Evolutionary conservation across 148 eudicot genomes (phyloP).

Genomic region (Limonium bicolor): DNA sequence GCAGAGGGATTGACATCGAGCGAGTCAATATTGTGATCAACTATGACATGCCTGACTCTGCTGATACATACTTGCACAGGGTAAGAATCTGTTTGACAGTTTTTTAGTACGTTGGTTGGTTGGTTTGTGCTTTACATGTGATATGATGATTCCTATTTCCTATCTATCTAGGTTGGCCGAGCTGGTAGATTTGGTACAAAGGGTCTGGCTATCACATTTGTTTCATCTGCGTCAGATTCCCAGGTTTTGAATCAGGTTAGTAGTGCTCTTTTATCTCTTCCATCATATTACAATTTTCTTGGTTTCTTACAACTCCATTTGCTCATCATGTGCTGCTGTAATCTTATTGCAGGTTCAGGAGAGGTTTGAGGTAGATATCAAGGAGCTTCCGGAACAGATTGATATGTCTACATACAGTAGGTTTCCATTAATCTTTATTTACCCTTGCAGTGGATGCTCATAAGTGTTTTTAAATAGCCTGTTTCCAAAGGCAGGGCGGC

Average conservation of each 20-base stretch:
- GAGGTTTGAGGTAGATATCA: constrained; percentile 8
- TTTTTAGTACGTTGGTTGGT: not conserved
- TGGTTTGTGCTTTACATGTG: too few relatives aligned
- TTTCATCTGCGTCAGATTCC: constrained; percentile 74
- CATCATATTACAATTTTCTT: not conserved
- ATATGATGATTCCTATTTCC: not conserved
- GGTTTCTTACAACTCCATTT: not conserved
- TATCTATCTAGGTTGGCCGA: constrained; percentile 51
- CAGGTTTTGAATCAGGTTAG: constrained; percentile 74
- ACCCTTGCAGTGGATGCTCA: too few relatives aligned
- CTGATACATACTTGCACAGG: constrained; percentile 86
- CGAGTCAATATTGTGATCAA: constrained; percentile 92
- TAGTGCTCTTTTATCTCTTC: not conserved
- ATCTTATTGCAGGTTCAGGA: constrained; percentile 22
- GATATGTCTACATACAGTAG: constrained; percentile 9
- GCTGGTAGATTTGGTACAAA: constrained; percentile 96
- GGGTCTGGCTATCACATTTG: constrained; percentile 93
- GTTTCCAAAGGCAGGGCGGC: too few relatives aligned
- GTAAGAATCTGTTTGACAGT: constrained; percentile 13
- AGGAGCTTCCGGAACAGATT: constrained; percentile 11
- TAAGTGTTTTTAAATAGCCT: too few relatives aligned
- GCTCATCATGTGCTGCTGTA: not conserved
- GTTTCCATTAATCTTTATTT: too few relatives aligned
- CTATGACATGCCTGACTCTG: constrained; percentile 96
- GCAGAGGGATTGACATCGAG: constrained; percentile 91